Evolutionary conservation across 352 stramenopile species (phyloP).

Genomic region (Thalassiosira allenii): DNA sequence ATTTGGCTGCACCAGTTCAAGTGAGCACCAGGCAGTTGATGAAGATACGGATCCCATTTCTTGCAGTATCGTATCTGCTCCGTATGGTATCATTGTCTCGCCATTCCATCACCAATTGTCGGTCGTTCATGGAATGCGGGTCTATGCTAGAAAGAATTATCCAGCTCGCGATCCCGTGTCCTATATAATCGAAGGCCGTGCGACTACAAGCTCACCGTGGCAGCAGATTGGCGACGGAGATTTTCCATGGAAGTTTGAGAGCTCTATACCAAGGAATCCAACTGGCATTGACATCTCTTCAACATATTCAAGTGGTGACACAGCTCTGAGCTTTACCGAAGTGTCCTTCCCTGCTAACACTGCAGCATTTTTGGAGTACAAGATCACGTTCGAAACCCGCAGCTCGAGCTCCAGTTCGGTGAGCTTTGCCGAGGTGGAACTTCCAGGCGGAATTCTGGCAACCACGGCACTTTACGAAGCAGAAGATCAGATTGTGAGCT

Average conservation of each 20-base stretch:
- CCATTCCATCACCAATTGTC: too few species aligned
- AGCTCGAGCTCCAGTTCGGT: background rate
- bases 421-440: conserved; percentile 8
- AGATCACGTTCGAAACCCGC: conserved; percentile 1
- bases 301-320: background rate
- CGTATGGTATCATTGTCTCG: too few species aligned
- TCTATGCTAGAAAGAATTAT: conserved; percentile 19
- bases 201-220: too few species aligned
- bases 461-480: background rate
- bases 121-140: conserved; percentile 11
- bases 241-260: too few species aligned
- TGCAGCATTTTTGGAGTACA: conserved; percentile 11
- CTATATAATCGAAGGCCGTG: too few species aligned
- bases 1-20: too few species aligned
- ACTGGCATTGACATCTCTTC: background rate
- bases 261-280: background rate
- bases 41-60: too few species aligned
- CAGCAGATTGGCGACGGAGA: too few species aligned
- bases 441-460: background rate
- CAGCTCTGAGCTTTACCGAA: background rate
- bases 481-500: background rate
- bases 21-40: too few species aligned
- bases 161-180: too few species aligned
- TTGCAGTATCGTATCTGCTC: too few species aligned
- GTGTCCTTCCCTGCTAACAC: background rate